A percentile compares a stretch with the other conserved stretches of the same genome.
Evolutionary conservation across 352 stramenopile species (phyloP).

Genomic region (Nothophytophthora sp.): DNA sequence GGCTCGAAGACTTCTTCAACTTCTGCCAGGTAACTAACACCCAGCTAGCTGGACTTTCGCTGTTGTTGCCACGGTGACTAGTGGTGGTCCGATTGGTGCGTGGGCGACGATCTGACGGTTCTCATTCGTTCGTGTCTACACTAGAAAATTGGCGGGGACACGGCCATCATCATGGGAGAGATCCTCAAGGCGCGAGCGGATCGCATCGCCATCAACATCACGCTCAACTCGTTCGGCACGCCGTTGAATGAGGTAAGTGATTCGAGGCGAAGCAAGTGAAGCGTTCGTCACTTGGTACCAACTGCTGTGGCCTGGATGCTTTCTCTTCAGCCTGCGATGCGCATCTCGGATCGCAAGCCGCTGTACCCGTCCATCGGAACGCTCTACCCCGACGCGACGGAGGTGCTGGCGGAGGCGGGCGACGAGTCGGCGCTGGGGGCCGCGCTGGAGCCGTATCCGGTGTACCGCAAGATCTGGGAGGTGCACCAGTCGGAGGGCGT

Average conservation of each 20-base stretch:
- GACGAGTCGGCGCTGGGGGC: slow-evolving; percentile 88
- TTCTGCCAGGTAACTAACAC: slow-evolving; percentile 84
- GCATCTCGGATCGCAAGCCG: slow-evolving; percentile 96
- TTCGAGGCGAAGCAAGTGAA: slow-evolving; percentile 1
- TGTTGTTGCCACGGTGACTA: not conserved
- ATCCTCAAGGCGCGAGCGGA: slow-evolving; percentile 95
- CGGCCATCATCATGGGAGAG: slow-evolving; percentile 97
- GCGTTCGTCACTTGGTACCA: slow-evolving; percentile 32
- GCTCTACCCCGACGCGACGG: slow-evolving; percentile 97
- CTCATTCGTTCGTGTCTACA: not conserved
- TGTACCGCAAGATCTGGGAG: slow-evolving; percentile 98
- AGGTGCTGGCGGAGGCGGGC: slow-evolving; percentile 91
- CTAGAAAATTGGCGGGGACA: slow-evolving; percentile 95
- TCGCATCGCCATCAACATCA: slow-evolving; percentile 99
- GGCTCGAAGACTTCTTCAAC: slow-evolving; percentile 93
- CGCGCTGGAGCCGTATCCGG: slow-evolving; percentile 94
- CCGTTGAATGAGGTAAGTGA: slow-evolving; percentile 78
- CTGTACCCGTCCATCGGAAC: slow-evolving; percentile 98
- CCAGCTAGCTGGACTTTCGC: not conserved
- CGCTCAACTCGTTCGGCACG: slow-evolving; percentile 98
- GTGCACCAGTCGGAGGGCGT: slow-evolving; percentile 93
- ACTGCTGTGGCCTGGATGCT: not conserved
- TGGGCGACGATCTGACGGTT: too few species aligned
- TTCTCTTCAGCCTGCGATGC: slow-evolving; percentile 90
- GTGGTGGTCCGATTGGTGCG: too few species aligned